Evolutionary conservation across 2,329 filamentous ascomycete species (phyloP).

Genomic region (Clonostachys rhizophaga): DNA sequence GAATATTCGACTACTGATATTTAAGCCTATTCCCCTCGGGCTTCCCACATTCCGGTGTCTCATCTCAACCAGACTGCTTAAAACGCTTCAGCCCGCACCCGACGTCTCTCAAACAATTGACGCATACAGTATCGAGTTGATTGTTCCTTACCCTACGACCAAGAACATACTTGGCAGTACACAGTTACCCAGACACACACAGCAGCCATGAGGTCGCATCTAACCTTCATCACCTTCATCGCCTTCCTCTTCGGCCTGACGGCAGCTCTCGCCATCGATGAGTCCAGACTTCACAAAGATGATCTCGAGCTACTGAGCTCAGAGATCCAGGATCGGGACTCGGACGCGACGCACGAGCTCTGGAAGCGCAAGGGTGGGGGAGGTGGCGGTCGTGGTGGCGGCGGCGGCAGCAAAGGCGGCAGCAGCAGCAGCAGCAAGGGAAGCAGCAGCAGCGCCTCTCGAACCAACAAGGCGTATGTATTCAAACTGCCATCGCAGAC

Average conservation of each 20-base stretch:
- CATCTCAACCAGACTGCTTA: too few species aligned
- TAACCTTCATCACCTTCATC: constrained; percentile 11
- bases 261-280: constrained; percentile 13
- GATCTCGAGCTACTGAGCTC: constrained; percentile 13
- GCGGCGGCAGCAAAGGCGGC: constrained; percentile 15
- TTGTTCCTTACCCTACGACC: too few species aligned
- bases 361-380: constrained; percentile 60
- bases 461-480: background rate
- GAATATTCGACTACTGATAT: too few species aligned
- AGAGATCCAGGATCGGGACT: constrained; percentile 4
- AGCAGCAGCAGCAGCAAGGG: constrained; percentile 8
- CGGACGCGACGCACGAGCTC: constrained; percentile 28
- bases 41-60: too few species aligned
- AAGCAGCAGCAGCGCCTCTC: constrained; percentile 6
- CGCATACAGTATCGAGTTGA: too few species aligned
- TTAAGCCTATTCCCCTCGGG: too few species aligned
- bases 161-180: too few species aligned
- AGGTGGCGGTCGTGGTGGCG: constrained; percentile 42
- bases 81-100: too few species aligned
- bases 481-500: constrained; percentile 1
- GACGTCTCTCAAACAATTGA: too few species aligned
- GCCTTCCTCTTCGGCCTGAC: constrained; percentile 17
- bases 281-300: constrained; percentile 4
- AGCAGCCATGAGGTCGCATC: constrained; percentile 20
- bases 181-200: too few species aligned